Evolutionary conservation across 768 basidiomycete genomes (phyloP), one percentile per base, ranked within the genome.

Genomic region (Boletus subparvulus): DNA sequence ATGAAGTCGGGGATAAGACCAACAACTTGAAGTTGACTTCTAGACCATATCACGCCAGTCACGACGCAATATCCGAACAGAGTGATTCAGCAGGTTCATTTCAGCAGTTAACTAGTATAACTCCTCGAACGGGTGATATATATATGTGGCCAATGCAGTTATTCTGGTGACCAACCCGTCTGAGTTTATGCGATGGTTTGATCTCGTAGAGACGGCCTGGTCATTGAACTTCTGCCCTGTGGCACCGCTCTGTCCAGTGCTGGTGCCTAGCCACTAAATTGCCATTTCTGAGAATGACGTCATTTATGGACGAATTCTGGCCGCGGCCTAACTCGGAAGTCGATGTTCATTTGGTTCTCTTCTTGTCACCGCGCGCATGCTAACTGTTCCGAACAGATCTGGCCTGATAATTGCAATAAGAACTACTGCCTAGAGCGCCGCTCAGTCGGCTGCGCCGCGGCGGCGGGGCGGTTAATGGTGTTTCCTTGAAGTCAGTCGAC

Each of bases 1-100:
- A 49, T 40, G 42, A 42, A n/a, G 30, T 46, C 55, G 55, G 6
- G 55, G 37, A 52, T 63, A 39, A 44, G 44, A 21, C 14, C 13
- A 30, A 21, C 36, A 9, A 16, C n/a, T 35, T 2, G 36, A 58
- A 40, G 37, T 33, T 16, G 3, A 46, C 21, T 36, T 32, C 36
- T 9, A 1, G 14, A 24, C 32, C 28, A 17, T 33, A 51, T 42
- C 42, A 14, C 30, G 24, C 24, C 32, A 16, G 10, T 33, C 46
- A 33, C 33, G 41, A 40, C 33, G 36, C 39, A 57, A 44, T 37
- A 24, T 47, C 52, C 40, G 39, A 47, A 35, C 13, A 28, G 28
- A 28, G 7, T 21, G 21, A 21, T 21, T 28, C 28, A 36, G 39
- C 37, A 47, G 33, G 33, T 35, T 13, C 33, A 36, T 36, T 16